phyloP scores from a whole-genome alignment of 73 alveolate genomes.

The Symbiodinium natans region DNA sequence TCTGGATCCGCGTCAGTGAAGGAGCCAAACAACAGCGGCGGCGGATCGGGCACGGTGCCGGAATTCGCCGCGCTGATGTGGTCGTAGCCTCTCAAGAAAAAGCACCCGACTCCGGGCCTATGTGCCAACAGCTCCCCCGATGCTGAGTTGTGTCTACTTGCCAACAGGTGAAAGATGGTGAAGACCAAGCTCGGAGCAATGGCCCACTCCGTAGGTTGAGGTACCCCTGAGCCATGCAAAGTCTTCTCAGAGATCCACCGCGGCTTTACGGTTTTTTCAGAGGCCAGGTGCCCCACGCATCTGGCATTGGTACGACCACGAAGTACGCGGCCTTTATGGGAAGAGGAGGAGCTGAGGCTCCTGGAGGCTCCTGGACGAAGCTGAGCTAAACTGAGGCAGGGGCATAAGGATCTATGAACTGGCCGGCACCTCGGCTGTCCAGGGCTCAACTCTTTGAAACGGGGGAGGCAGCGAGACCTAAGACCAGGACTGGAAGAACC shows the following conservation, averaged over 20 bases:
- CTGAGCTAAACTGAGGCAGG: background rate
- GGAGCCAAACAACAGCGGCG: background rate
- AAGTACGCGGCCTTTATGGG: background rate
- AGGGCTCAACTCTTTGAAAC: too few species aligned
- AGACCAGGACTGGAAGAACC: background rate
- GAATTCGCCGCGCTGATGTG: background rate
- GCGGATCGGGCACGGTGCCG: background rate
- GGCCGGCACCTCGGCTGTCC: background rate
- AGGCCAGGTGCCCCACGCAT: background rate
- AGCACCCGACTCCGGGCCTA: too few species aligned
- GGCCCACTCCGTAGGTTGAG: background rate
- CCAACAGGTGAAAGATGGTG: background rate
- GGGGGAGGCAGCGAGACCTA: too few species aligned
- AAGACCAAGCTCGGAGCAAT: background rate
- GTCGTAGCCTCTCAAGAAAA: background rate
- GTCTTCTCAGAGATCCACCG: background rate
- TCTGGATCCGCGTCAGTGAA: slow-evolving; percentile 4
- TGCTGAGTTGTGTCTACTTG: too few species aligned
- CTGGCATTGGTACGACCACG: background rate
- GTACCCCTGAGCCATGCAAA: background rate
- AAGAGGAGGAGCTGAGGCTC: too few species aligned
- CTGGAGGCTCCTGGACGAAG: too few species aligned
- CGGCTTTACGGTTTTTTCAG: background rate
- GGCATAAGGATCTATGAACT: background rate
- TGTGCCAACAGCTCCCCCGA: too few species aligned